A percentile compares a stretch with the other conserved stretches of the same genome.
Evolutionary conservation across 106 monocot species (phyloP).

Genomic region (Dendrobium catenatum): DNA sequence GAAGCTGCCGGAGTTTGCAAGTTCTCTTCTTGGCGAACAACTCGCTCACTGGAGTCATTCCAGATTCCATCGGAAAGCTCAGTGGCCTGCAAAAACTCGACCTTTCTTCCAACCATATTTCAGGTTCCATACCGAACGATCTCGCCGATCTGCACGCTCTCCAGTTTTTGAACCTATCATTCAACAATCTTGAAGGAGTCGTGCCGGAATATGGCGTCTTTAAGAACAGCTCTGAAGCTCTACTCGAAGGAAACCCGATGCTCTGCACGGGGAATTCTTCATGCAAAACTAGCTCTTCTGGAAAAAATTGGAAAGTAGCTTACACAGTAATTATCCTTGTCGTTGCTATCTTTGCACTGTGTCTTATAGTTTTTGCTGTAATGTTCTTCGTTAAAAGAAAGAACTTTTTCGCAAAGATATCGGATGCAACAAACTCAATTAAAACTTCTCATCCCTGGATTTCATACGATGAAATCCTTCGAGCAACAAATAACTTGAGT

Average conservation of each 20-base stretch:
- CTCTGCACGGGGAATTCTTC: constrained; percentile 9
- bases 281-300: background rate
- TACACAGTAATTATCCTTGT: background rate
- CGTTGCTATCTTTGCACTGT: no score
- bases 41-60: constrained; percentile 10
- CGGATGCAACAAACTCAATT: background rate
- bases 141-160: background rate
- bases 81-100: constrained; percentile 1
- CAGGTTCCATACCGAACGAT: constrained; percentile 3
- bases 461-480: constrained; percentile 20
- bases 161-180: constrained; percentile 14
- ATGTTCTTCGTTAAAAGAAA: background rate
- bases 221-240: background rate
- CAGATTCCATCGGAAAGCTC: background rate
- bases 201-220: constrained; percentile 11
- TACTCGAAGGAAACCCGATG: constrained; percentile 9
- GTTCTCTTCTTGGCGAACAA: constrained; percentile 12
- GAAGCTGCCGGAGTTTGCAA: background rate
- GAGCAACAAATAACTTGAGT: constrained; percentile 26
- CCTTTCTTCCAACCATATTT: constrained; percentile 13
- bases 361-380: background rate
- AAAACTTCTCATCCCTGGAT: no score
- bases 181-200: constrained; percentile 20
- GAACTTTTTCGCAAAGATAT: background rate
- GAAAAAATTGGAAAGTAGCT: background rate